phyloP scores from a whole-genome alignment of 495 filamentous ascomycete genomes.

The Hypoxylon fuscum region DNA sequence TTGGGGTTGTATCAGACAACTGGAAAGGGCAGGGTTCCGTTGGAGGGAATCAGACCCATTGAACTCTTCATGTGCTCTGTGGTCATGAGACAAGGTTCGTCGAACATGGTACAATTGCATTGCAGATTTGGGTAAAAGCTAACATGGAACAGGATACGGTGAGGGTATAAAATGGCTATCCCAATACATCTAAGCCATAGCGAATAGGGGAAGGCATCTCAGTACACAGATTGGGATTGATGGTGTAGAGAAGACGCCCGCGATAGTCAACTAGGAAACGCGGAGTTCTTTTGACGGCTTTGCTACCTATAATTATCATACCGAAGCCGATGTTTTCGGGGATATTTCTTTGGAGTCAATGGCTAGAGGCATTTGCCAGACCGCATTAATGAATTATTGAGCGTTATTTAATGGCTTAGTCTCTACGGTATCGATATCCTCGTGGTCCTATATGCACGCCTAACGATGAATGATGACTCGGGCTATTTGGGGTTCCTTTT shows the following conservation, averaged over 20 bases:
- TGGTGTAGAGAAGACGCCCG: conserved; percentile 16
- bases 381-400: conserved; percentile 41
- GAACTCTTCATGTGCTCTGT: conserved; percentile 99
- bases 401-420: conserved; percentile 16
- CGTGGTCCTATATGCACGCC: neutral
- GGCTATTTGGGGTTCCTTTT: neutral
- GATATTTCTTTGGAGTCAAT: conserved; percentile 47
- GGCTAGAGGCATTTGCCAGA: conserved; percentile 47
- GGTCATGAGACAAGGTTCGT: conserved; percentile 92
- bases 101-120: neutral
- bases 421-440: neutral
- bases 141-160: conserved; percentile 64
- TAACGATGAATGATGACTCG: no score
- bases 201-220: conserved; percentile 5
- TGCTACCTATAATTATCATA: conserved; percentile 41
- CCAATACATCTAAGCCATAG: conserved; percentile 71
- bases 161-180: conserved; percentile 83
- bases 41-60: conserved; percentile 94
- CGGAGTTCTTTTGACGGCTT: conserved; percentile 42
- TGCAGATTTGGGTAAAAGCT: conserved; percentile 8
- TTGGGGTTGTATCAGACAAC: conserved; percentile 95
- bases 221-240: conserved; percentile 13
- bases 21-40: conserved; percentile 95
- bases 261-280: conserved; percentile 31
- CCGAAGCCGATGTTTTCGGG: conserved; percentile 44